Base-by-base conservation (phyloP, 2,329 filamentous ascomycete genomes). In the Byssochlamys sp. region DNA sequence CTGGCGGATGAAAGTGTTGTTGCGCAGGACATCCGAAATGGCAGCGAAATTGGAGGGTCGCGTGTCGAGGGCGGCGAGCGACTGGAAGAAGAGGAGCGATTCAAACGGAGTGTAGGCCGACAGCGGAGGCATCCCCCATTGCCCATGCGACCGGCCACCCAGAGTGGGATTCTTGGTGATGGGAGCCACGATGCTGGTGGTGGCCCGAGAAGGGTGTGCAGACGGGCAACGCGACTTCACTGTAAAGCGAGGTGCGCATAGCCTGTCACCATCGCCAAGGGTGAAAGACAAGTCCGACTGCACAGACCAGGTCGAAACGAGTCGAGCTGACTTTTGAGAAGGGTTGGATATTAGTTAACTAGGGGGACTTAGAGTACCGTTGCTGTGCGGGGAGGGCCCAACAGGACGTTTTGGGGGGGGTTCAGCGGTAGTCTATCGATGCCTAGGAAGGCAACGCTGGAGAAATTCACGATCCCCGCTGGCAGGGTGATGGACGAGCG, bases 81-180 rank as follows among this genome's bases (percentile, higher is more conserved):
- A 87, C 75, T 92, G 89, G 77, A 94, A 92, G 68, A 95, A 82
- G 64, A 94, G 83, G 61, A 95, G 81, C 69, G 87, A 88, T 81
- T 95, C 91, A 78, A 95, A 88, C 65, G 87, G 84, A 70, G 90
- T 92, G 76, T 94, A 91, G 68, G 81, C 79, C 69, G 84, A 80
- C 73, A 79, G 69, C 72, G 78, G 78, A 76, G 78, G 80, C 81
- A 84, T 84, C 72, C 78, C 79, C 73, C 73, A 75, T 75, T 71
- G 69, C 69, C 70, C 66, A 68, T 67, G 66, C 60, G 62, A 62
- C 65, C 67, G 71, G 71, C 71, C 67, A 68, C 69, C 68, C 66
- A 70, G 67, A 65, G 68, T 60, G 56, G 63, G 61, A 55, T 61
- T 56, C 62, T 66, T 68, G 53, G 66, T 66, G 63, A 71, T 72